A percentile compares a stretch with the other conserved stretches of the same genome.
Evolutionary conservation across 129 eudicot genomes (phyloP).

Genomic region (Mikania micrantha): DNA sequence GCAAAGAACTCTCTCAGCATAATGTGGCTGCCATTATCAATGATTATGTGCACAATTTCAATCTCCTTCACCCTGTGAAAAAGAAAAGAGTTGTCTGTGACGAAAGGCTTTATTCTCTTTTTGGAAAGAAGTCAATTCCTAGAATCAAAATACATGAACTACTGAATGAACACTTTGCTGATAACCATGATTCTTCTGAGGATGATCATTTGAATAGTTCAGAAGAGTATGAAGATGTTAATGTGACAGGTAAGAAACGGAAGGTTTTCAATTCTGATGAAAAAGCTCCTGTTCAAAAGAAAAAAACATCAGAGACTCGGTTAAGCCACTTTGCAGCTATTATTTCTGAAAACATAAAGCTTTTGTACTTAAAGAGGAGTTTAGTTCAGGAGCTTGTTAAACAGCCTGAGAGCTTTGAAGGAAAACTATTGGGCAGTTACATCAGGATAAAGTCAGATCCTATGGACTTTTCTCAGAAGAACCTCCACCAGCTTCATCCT

Average conservation of each 20-base stretch:
- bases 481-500: conserved; percentile 68
- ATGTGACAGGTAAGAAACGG: conserved; percentile 17
- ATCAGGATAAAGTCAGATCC: conserved; percentile 81
- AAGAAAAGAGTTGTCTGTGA: conserved; percentile 76
- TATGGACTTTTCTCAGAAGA: conserved; percentile 56
- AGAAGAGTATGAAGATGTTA: conserved; percentile 30
- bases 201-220: conserved; percentile 45
- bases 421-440: conserved; percentile 73
- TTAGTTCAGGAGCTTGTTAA: conserved; percentile 65
- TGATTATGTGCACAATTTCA: conserved; percentile 40
- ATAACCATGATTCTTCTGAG: conserved; percentile 60
- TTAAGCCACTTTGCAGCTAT: conserved; percentile 71
- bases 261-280: conserved; percentile 26
- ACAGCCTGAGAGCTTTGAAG: conserved; percentile 54
- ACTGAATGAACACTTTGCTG: conserved; percentile 65
- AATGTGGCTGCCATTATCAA: conserved; percentile 52
- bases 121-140: conserved; percentile 55
- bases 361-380: conserved; percentile 61
- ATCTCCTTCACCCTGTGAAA: conserved; percentile 50
- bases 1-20: background rate
- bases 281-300: conserved; percentile 22
- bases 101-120: conserved; percentile 50
- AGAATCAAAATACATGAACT: conserved; percentile 54
- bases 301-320: conserved; percentile 27
- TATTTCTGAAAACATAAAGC: conserved; percentile 66